phyloP scores from a whole-genome alignment of 371 early-diverging fungal genomes.

The Mortierella sp. region DNA sequence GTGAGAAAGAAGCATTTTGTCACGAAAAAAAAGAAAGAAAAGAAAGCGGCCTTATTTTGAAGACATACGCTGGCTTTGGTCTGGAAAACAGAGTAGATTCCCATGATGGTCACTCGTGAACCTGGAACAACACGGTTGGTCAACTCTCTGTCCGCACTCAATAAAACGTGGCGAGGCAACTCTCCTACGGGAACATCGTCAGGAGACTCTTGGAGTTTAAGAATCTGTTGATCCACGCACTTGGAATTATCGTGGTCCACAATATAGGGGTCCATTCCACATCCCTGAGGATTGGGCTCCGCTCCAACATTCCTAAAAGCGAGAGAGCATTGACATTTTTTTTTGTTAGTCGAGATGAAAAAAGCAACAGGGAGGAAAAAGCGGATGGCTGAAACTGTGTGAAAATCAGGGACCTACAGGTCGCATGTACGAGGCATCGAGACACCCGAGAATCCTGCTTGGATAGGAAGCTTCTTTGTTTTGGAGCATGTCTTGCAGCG shows the following conservation, averaged over 20 bases:
- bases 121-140: constrained; percentile 97
- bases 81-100: constrained; percentile 95
- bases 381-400: neutral
- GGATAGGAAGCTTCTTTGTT: constrained; percentile 81
- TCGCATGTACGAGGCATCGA: constrained; percentile 91
- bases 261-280: constrained; percentile 96
- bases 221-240: constrained; percentile 97
- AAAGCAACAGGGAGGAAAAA: too few relatives aligned
- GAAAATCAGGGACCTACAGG: constrained; percentile 54
- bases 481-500: constrained; percentile 91
- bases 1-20: neutral
- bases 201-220: constrained; percentile 99
- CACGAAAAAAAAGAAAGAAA: neutral
- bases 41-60: neutral
- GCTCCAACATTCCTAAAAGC: constrained; percentile 44
- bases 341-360: neutral
- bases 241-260: constrained; percentile 96
- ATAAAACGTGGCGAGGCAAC: constrained; percentile 95
- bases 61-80: constrained; percentile 59
- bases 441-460: constrained; percentile 87
- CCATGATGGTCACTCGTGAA: constrained; percentile 93
- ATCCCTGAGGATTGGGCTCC: constrained; percentile 60
- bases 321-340: neutral
- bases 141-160: constrained; percentile 91
- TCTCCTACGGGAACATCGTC: constrained; percentile 99